These are phyloP conservation scores for Calocybe indica DNA, from an alignment of 768 basidiomycete species.

Conservation along the genomic window DNA sequence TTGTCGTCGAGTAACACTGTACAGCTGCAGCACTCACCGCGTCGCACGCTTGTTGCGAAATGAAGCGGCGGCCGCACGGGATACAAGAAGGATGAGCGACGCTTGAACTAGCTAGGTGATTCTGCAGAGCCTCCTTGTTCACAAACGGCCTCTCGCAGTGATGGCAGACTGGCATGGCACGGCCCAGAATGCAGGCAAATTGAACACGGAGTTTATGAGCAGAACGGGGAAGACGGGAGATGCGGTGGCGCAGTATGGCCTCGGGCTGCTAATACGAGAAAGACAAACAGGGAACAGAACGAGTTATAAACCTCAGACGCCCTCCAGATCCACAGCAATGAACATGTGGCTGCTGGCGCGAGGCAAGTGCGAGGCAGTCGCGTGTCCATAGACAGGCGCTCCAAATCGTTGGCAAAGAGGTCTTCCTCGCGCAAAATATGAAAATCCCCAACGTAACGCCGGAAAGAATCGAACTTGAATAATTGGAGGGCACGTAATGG, in stretches of 20 bases:
- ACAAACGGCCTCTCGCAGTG: slow-evolving; percentile 21
- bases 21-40: slow-evolving; percentile 21
- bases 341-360: slow-evolving; percentile 7
- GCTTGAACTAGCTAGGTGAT: slow-evolving; percentile 28
- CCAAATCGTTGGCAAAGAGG: not conserved
- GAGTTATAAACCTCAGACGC: slow-evolving; percentile 1
- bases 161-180: slow-evolving; percentile 22
- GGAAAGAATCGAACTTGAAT: too few species aligned
- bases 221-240: not conserved
- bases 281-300: too few species aligned
- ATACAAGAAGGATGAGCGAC: slow-evolving; percentile 28
- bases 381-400: slow-evolving; percentile 4
- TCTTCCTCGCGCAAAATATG: too few species aligned
- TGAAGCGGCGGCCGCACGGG: slow-evolving; percentile 27
- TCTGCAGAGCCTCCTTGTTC: slow-evolving; percentile 29
- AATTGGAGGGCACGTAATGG: too few species aligned
- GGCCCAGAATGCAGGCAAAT: not conserved
- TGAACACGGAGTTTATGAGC: not conserved
- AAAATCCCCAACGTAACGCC: too few species aligned
- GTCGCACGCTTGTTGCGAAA: slow-evolving; percentile 27
- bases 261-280: too few species aligned
- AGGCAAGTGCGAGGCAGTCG: slow-evolving; percentile 1
- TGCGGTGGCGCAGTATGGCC: slow-evolving; percentile 1
- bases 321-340: slow-evolving; percentile 3
- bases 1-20: not conserved